Evolutionary conservation across 2,329 filamentous ascomycete genomes (phyloP), one percentile per base, ranked within the genome.

Genomic region (Dryadomyces sulphureus): DNA sequence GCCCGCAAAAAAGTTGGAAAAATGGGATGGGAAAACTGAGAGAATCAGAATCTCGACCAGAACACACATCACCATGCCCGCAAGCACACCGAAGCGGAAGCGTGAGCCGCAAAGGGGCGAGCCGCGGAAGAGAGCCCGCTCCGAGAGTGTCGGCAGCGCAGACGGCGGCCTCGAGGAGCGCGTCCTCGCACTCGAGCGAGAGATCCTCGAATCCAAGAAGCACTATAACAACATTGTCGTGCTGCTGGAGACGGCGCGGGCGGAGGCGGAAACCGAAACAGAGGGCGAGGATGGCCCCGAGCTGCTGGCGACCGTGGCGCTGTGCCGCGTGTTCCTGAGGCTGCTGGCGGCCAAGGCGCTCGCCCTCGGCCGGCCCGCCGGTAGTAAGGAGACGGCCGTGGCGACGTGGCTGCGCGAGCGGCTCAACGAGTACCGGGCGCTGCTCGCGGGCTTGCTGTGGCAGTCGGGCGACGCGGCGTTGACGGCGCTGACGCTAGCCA

Each of bases 141-240:
- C 69, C 46, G 63, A 73, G 50, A 47, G 45, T 17, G 41, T 25
- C 5, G 64, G 65, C 61, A 62, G 65, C 55, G 65, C 69, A 51
- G 63, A 63, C 43, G 65, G 67, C 51, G 68, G 68, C 45, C 22
- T 30, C 57, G 74, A 81, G 58, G 70, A 75, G 47, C 73, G 77
- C 51, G 84, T 94, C 49, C 65, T 90, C 38, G 65, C 77, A 45
- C 73, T 95, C 46, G 89, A 95, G 65, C 71, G 77, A 52, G 81
- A 84, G 48, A 88, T 96, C 46, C 65, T 88, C 50, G 81, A 92
- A 61, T 94, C 88, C 43, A 84, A 79, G 57, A 86, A 88, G 62
- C 77, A 94, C 64, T 94, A 93, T 70, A 94, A 94, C 68, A 87
- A 94, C 59, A 90, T 96, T 56, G 73, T 77, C 7, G 75, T 73